Evolutionary conservation across 2,329 filamentous ascomycete genomes (phyloP).

Genomic region (Teratosphaeria gauchensis): DNA sequence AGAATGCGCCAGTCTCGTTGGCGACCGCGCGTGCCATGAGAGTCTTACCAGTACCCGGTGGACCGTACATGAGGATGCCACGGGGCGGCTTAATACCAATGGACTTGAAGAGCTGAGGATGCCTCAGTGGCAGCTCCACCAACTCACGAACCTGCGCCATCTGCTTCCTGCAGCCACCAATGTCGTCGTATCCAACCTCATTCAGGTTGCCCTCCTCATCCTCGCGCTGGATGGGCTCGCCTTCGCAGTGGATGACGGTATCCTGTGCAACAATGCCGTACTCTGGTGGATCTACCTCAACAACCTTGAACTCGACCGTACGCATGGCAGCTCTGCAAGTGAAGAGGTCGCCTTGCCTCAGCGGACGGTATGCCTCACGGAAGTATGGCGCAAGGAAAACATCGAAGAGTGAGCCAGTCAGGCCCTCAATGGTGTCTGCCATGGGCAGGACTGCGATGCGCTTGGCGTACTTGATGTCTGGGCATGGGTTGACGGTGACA

Average conservation of each 20-base stretch:
- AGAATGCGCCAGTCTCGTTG: constrained; percentile 98
- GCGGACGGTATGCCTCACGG: constrained; percentile 95
- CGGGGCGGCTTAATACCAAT: constrained; percentile 99
- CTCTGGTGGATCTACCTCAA: constrained; percentile 96
- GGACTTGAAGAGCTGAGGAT: constrained; percentile 98
- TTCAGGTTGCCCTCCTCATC: constrained; percentile 99
- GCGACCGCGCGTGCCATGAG: constrained; percentile 97
- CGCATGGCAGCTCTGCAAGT: constrained; percentile 96
- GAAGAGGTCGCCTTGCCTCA: constrained; percentile 95
- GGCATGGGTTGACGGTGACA: constrained; percentile 93
- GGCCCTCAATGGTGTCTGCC: constrained; percentile 93
- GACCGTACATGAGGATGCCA: constrained; percentile 87
- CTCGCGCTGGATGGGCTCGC: constrained; percentile 91
- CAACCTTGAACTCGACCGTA: constrained; percentile 98
- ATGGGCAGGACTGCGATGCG: constrained; percentile 97
- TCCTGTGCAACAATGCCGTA: constrained; percentile 98
- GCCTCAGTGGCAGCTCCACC: constrained; percentile 90
- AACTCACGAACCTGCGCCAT: constrained; percentile 99
- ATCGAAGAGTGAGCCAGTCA: constrained; percentile 96
- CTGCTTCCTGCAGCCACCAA: constrained; percentile 98
- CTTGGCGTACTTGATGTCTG: constrained; percentile 99
- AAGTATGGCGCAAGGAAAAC: constrained; percentile 99
- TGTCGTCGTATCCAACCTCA: constrained; percentile 98
- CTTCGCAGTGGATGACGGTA: constrained; percentile 97
- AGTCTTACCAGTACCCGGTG: constrained; percentile 98